Evolutionary conservation across 2,329 filamentous ascomycete genomes (phyloP).

Genomic region (Fusarium phyllophilum): DNA sequence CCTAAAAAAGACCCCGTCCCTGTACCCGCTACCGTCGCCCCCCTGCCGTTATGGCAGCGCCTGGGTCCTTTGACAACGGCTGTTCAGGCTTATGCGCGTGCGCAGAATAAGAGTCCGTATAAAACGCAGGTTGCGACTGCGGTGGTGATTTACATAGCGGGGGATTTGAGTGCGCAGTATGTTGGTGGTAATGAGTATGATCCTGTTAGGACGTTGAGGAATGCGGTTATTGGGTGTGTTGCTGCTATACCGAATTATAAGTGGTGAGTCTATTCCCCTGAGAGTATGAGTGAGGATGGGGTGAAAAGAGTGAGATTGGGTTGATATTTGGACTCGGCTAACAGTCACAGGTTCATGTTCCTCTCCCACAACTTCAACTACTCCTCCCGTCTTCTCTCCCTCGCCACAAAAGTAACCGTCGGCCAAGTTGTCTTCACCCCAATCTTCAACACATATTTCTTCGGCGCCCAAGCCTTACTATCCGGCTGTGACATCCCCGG

Average conservation of each 20-base stretch:
- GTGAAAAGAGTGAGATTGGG: too few relatives aligned
- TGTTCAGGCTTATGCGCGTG: conserved; percentile 71
- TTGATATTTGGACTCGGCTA: too few relatives aligned
- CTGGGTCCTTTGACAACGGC: conserved; percentile 66
- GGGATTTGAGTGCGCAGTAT: conserved; percentile 80
- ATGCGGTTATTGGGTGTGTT: conserved; percentile 77
- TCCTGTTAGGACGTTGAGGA: conserved; percentile 73
- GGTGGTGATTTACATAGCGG: conserved; percentile 80
- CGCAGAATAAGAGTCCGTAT: conserved; percentile 78
- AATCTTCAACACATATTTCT: conserved; percentile 84
- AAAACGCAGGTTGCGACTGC: conserved; percentile 81
- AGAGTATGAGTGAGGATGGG: neutral
- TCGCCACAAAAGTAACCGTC: conserved; percentile 80
- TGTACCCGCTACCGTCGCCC: conserved; percentile 32
- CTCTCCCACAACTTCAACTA: conserved; percentile 88
- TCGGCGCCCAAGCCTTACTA: conserved; percentile 80
- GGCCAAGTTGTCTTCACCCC: conserved; percentile 87
- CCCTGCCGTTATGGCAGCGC: conserved; percentile 63
- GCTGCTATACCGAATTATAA: conserved; percentile 81
- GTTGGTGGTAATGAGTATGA: conserved; percentile 74
- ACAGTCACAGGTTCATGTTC: conserved; percentile 74
- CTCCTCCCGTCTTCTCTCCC: conserved; percentile 73
- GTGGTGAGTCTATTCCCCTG: conserved; percentile 67
- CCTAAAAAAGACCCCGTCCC: conserved; percentile 33
- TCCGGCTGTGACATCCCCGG: conserved; percentile 73